These are phyloP conservation scores for Dryadomyces sulphureus DNA, from an alignment of 2,329 filamentous ascomycete genomes.

Conservation along the genomic window DNA sequence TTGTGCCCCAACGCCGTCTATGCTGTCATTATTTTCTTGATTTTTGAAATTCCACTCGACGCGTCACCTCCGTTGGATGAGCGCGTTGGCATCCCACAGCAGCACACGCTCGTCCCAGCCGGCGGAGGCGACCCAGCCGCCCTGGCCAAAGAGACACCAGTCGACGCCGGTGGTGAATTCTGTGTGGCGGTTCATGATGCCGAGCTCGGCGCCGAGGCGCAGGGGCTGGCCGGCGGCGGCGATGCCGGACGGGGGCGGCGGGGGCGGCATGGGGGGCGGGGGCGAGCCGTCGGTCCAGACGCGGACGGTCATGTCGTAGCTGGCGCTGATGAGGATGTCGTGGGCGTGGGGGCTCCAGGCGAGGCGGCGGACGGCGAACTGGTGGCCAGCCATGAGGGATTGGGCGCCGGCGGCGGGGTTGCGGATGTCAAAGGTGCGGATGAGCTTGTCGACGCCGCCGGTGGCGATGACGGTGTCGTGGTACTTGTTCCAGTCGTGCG, in stretches of 20 bases:
- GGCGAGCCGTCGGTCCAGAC: slow-evolving; percentile 69
- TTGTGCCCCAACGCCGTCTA: background rate
- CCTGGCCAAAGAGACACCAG: slow-evolving; percentile 92
- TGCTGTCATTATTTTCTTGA: background rate
- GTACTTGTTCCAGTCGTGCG: slow-evolving; percentile 99
- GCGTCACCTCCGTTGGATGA: slow-evolving; percentile 16
- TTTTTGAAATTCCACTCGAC: background rate
- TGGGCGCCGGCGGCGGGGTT: slow-evolving; percentile 59
- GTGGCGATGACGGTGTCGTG: slow-evolving; percentile 70
- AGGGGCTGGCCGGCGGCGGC: slow-evolving; percentile 17
- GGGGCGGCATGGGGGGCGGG: slow-evolving; percentile 17
- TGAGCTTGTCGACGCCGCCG: slow-evolving; percentile 72
- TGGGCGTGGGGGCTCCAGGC: slow-evolving; percentile 91
- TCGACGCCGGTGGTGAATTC: slow-evolving; percentile 95
- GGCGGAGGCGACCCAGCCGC: slow-evolving; percentile 88
- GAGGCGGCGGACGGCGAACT: slow-evolving; percentile 76
- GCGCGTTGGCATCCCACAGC: slow-evolving; percentile 71
- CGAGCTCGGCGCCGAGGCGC: slow-evolving; percentile 54
- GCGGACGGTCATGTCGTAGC: slow-evolving; percentile 96
- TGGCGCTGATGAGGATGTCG: slow-evolving; percentile 73
- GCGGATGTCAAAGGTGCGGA: slow-evolving; percentile 84
- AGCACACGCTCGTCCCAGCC: slow-evolving; percentile 89
- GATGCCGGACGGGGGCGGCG: slow-evolving; percentile 9
- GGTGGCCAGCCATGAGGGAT: slow-evolving; percentile 65
- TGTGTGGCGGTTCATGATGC: slow-evolving; percentile 81